These are phyloP conservation scores for Noccaea caerulescens DNA, from an alignment of 345 rosid genomes.

Conservation along the genomic window DNA sequence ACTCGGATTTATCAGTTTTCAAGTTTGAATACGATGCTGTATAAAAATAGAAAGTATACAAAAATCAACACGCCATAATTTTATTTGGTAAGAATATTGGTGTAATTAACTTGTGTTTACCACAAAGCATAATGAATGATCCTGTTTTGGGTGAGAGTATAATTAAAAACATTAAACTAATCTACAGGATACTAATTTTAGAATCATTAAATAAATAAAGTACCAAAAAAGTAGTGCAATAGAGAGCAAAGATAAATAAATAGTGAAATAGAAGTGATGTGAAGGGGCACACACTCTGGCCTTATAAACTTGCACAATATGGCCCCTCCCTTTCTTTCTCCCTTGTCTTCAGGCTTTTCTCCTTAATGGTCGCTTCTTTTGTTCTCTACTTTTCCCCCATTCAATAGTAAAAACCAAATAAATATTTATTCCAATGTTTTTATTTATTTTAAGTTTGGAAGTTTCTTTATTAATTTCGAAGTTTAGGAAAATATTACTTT, in stretches of 20 bases:
- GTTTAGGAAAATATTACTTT: background rate
- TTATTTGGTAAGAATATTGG: background rate
- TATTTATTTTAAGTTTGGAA: too few relatives aligned
- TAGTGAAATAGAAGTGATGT: slow-evolving; percentile 34
- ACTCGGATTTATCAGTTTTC: background rate
- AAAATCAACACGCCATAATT: background rate
- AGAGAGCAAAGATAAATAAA: background rate
- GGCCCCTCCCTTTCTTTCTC: slow-evolving; percentile 38
- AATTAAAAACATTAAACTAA: background rate
- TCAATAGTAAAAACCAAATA: background rate
- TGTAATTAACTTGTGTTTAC: background rate
- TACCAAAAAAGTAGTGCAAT: background rate
- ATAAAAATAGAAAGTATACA: too few relatives aligned
- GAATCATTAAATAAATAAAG: background rate
- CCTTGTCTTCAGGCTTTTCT: slow-evolving; percentile 46
- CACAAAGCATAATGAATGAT: background rate
- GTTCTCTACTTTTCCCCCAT: slow-evolving; percentile 22
- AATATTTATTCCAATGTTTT: background rate
- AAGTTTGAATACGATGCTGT: background rate
- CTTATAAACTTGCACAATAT: slow-evolving; percentile 5
- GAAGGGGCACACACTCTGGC: slow-evolving; percentile 38
- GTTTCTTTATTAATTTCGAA: background rate
- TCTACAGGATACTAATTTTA: background rate
- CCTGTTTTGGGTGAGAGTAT: background rate
- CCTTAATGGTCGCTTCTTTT: slow-evolving; percentile 40